Percentiles rank a stretch among this genome's conserved stretches.
phyloP scores from a whole-genome alignment of 2,329 filamentous ascomycete genomes.

The Lasiodiplodia citricola region DNA sequence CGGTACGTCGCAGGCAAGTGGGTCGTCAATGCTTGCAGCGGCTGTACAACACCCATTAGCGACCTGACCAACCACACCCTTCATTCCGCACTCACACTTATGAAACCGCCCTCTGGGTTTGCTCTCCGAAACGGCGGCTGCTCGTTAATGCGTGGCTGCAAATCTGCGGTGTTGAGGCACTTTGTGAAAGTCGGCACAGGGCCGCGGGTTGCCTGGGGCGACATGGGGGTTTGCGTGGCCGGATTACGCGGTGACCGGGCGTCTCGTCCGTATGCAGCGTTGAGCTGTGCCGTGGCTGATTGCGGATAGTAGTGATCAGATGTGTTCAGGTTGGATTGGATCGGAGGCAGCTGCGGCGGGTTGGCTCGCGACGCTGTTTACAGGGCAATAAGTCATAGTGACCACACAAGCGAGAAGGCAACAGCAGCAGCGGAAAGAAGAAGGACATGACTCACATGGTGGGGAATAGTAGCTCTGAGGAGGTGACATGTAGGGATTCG shows the following conservation, averaged over 20 bases:
- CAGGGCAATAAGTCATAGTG: conserved; percentile 12
- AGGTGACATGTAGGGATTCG: conserved; percentile 63
- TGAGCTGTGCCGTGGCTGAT: conserved; percentile 72
- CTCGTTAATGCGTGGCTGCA: conserved; percentile 80
- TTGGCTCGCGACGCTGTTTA: conserved; percentile 54
- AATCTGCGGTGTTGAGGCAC: conserved; percentile 71
- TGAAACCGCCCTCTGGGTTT: conserved; percentile 96
- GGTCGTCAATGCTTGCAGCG: conserved; percentile 90
- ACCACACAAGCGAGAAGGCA: conserved; percentile 33
- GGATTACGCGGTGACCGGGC: conserved; percentile 54
- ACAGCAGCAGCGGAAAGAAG: conserved; percentile 19
- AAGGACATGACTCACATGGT: conserved; percentile 52
- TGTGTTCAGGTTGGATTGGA: conserved; percentile 71
- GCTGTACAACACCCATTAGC: conserved; percentile 58
- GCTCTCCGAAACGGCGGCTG: conserved; percentile 92
- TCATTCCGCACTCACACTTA: conserved; percentile 71
- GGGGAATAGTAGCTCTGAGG: conserved; percentile 65
- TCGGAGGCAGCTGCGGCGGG: conserved; percentile 74
- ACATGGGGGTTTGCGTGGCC: conserved; percentile 58
- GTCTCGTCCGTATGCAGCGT: conserved; percentile 66
- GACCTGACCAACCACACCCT: not conserved
- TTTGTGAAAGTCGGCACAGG: conserved; percentile 89
- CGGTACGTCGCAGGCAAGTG: conserved; percentile 95
- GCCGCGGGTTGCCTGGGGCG: conserved; percentile 57
- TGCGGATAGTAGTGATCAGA: conserved; percentile 72